phyloP scores from a whole-genome alignment of 2,329 filamentous ascomycete genomes.

The Hypoxylon sp. region DNA sequence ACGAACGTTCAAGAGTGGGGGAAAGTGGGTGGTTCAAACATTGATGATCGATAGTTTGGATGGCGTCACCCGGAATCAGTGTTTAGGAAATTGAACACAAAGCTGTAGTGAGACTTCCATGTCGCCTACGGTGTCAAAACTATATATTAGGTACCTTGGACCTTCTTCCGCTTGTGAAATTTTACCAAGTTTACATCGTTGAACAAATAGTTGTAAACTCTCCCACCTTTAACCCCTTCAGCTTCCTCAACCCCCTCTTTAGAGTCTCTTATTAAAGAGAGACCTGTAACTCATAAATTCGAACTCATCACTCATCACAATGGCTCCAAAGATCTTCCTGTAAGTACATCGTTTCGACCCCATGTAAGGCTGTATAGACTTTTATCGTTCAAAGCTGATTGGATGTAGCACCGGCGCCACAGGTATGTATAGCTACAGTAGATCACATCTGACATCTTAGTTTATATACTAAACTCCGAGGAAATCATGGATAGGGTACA shows the following conservation, averaged over 20 bases:
- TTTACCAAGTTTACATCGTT: background rate
- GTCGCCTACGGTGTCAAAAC: slow-evolving; percentile 1
- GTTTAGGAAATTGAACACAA: slow-evolving; percentile 14
- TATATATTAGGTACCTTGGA: background rate
- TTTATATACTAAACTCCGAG: slow-evolving; percentile 13
- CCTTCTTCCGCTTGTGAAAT: background rate
- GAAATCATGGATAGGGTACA: slow-evolving; percentile 59
- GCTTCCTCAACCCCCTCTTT: slow-evolving; percentile 8
- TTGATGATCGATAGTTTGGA: slow-evolving; percentile 10
- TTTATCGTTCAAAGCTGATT: slow-evolving; percentile 6
- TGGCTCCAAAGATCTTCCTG: slow-evolving; percentile 62
- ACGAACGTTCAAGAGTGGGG: slow-evolving; percentile 29
- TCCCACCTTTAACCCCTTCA: too few species aligned
- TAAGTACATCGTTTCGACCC: slow-evolving; percentile 49
- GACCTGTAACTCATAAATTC: background rate
- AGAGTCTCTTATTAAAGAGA: background rate
- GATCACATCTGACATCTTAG: background rate
- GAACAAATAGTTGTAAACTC: background rate
- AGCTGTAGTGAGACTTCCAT: background rate
- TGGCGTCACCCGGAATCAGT: slow-evolving; percentile 33
- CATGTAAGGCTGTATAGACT: background rate
- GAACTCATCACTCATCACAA: slow-evolving; percentile 41
- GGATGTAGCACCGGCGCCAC: slow-evolving; percentile 61
- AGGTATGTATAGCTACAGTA: slow-evolving; percentile 52
- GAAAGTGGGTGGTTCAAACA: slow-evolving; percentile 25